phyloP scores from a whole-genome alignment of 2,329 filamentous ascomycete species.

The Fusarium falciforme region DNA sequence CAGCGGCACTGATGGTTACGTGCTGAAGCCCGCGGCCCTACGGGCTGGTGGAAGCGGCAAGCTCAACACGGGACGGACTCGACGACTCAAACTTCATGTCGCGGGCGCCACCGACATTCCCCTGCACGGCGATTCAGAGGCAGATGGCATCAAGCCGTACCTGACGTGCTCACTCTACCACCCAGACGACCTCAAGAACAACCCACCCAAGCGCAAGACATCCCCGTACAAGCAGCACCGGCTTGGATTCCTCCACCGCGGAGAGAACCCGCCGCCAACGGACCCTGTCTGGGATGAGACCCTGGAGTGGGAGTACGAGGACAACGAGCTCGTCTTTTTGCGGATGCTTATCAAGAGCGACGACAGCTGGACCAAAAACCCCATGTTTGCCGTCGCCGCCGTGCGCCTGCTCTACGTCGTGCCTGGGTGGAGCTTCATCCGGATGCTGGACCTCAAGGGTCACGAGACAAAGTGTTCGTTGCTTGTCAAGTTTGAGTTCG shows the following conservation, averaged over 20 bases:
- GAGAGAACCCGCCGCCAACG: slow-evolving; percentile 67
- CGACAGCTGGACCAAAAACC: slow-evolving; percentile 70
- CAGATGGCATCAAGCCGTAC: slow-evolving; percentile 70
- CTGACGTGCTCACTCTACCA: slow-evolving; percentile 73
- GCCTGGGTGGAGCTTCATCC: slow-evolving; percentile 71
- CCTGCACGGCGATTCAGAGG: slow-evolving; percentile 60
- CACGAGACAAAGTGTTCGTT: slow-evolving; percentile 72
- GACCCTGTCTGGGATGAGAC: slow-evolving; percentile 75
- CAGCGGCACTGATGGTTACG: slow-evolving; percentile 71
- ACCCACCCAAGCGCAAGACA: slow-evolving; percentile 72
- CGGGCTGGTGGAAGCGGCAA: slow-evolving; percentile 66
- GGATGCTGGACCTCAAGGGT: slow-evolving; percentile 73
- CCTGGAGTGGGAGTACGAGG: slow-evolving; percentile 75
- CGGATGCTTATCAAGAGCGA: slow-evolving; percentile 76
- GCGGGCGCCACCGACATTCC: slow-evolving; percentile 73
- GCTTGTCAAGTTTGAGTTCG: slow-evolving; percentile 70
- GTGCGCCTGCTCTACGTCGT: slow-evolving; percentile 68
- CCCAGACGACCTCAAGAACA: slow-evolving; percentile 60
- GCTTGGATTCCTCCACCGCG: slow-evolving; percentile 65
- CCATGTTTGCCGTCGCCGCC: slow-evolving; percentile 69
- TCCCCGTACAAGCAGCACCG: slow-evolving; percentile 69
- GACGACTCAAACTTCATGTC: slow-evolving; percentile 67
- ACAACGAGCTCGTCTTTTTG: slow-evolving; percentile 74
- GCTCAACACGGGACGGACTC: slow-evolving; percentile 58
- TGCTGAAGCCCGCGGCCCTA: slow-evolving; percentile 72